phyloP scores from a whole-genome alignment of 805 yeast genomes.

The Trichomonascus vanleenenianus region DNA sequence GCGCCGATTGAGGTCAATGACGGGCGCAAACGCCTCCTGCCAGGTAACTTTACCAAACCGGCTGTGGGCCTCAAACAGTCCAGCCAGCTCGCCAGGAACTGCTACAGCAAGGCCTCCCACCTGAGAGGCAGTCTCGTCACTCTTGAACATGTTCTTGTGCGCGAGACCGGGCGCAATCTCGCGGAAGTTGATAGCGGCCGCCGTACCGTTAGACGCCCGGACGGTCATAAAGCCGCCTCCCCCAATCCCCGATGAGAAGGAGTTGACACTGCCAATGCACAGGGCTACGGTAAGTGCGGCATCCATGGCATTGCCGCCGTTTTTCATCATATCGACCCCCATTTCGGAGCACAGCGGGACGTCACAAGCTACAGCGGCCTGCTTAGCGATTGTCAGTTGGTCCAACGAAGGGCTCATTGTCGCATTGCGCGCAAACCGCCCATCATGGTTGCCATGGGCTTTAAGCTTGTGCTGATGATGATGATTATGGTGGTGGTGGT shows the following conservation, averaged over 20 bases:
- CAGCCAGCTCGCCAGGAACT: slow-evolving; percentile 87
- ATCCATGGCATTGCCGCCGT: slow-evolving; percentile 80
- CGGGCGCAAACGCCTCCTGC: slow-evolving; percentile 69
- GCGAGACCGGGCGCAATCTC: slow-evolving; percentile 75
- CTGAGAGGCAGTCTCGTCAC: slow-evolving; percentile 41
- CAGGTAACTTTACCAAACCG: slow-evolving; percentile 65
- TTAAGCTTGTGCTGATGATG: no score
- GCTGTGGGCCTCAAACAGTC: slow-evolving; percentile 54
- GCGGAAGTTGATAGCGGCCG: slow-evolving; percentile 71
- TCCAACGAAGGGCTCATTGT: neutral
- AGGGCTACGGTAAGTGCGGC: slow-evolving; percentile 84
- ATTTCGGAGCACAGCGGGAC: slow-evolving; percentile 53
- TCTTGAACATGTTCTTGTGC: slow-evolving; percentile 55
- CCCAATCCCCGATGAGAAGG: slow-evolving; percentile 84
- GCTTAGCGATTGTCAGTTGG: slow-evolving; percentile 7
- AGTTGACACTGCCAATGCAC: slow-evolving; percentile 78
- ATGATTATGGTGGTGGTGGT: no score
- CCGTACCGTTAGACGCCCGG: slow-evolving; percentile 35
- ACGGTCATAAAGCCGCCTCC: slow-evolving; percentile 80
- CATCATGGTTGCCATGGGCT: no score
- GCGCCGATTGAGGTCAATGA: slow-evolving; percentile 49
- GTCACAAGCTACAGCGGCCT: slow-evolving; percentile 57
- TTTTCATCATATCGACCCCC: slow-evolving; percentile 48
- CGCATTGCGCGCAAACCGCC: neutral
- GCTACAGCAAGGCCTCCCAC: slow-evolving; percentile 86